Evolutionary conservation across 192 early-diverging fungal genomes (phyloP), one percentile per base, ranked within the genome.

Genomic region (Coemansia sp.): DNA sequence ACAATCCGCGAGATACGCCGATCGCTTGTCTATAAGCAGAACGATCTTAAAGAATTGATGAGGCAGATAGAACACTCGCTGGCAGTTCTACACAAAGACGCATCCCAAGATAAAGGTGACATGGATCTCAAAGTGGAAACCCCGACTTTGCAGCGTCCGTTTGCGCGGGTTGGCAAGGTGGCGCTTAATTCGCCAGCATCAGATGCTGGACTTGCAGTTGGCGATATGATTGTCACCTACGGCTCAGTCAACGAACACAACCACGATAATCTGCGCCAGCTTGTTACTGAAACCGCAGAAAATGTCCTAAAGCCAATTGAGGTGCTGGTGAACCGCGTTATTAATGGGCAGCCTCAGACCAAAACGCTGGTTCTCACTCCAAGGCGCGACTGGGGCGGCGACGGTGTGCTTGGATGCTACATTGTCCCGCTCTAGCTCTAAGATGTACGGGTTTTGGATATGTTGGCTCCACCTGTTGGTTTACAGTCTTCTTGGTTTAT

Each of bases 1-100:
- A 72, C 79, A 6, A 71, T 92, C 16, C 82, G 88, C 46, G 63
- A 85, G 53, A 72, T 84, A 8, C 81, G 90, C 19, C 67, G 72
- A 20, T 40, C 64, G 61, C 84, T 90, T 46, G 81, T 86, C 22
- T 72, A 70, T 69, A 76, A 76, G 55, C 81, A 84, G 39, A 89
- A 87, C 69, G 90, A 91, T 66, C 72, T 86, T 14, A 83, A 72
- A 63, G 81, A 43, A 4, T 65, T 86, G 11, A 89, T 89, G 87
- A 55, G 40, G 4, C 64, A 87, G 16, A 86, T 92, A 41, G 88
- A 89, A 20, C 11, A 54, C 14, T 76, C 77, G 48, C 55, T 92
- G 42, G 67, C 84, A 41, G 42, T 53, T 11, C 74, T 90, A 9
- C 87, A 86, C 70, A 58, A 68, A 17, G 25, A 25, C 20, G 46